Evolutionary conservation across 139 green algal genomes (phyloP), one percentile per base, ranked within the genome.

Genomic region (Parachlorella kessleri): DNA sequence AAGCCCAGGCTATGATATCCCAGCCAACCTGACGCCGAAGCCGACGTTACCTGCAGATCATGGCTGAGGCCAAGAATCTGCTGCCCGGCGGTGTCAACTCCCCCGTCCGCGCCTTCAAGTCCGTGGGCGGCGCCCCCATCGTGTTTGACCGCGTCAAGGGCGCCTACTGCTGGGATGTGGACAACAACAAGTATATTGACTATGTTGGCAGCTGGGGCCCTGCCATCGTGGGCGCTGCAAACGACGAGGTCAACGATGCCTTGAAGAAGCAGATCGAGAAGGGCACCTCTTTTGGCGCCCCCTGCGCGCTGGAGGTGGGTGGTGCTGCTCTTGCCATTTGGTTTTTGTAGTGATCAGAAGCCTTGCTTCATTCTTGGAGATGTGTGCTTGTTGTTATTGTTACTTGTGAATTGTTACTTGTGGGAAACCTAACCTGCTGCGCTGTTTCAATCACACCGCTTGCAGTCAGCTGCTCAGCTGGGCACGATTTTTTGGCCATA

Each of bases 121-220:
- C 91, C 54, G 97, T 99, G n/a, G 97, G 97, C 70, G 97, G 97
- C 66, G 81, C 93, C 71, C 97, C 97, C 72, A 98, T 99, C 70
- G 89, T 99, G 28, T 99, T 99, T 83, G 97, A 99, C 54, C 86
- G 79, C 53, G 97, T 99, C 26, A 98, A 99, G 65, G 97, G 95
- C 38, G 79, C 91, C 30, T 94, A 99, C 81, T 93, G 89, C 83
- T 98, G 84, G 70, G 97, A 99, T 73, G 94, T 96, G 7, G 94
- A 98, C 78, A 82, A 86, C 80, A 98, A 98, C 89, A 92, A 94
- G 84, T 91, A 90, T 82, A 91, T 99, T 63, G 97, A 99, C 88
- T 99, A 99, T 77, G 92, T 99, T 42, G 97, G 97, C 81, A 92
- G 86, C 39, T 99, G 97, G 97, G 97, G 97, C 40, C 97, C 97